phyloP scores from a whole-genome alignment of 2,329 filamentous ascomycete species.

The Thermothelomyces thermophilus region DNA sequence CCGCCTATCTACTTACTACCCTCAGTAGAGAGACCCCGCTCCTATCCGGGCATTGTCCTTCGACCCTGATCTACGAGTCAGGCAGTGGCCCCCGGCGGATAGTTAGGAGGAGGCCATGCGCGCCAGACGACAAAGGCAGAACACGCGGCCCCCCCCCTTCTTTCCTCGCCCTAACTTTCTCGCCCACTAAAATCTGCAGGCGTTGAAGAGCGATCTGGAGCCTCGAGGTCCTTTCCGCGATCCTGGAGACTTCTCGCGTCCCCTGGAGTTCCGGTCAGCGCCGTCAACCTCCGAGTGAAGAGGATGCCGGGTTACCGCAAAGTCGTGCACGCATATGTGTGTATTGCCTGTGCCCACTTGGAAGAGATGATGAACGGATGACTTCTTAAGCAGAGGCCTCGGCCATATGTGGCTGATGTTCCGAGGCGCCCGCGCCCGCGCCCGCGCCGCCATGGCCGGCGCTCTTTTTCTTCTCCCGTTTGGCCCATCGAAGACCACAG shows the following conservation, averaged over 20 bases:
- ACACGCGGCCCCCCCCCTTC: too few relatives aligned
- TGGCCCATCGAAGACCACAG: conserved; percentile 70
- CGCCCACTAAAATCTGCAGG: background rate
- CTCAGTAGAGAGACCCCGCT: background rate
- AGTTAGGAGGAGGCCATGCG: too few relatives aligned
- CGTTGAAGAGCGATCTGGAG: too few relatives aligned
- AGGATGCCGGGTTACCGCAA: background rate
- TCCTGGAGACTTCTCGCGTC: background rate
- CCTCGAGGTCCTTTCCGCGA: background rate
- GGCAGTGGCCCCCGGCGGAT: background rate
- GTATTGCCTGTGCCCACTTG: background rate
- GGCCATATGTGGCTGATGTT: background rate
- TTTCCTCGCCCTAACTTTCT: background rate
- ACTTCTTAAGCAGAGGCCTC: background rate
- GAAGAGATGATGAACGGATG: too few relatives aligned
- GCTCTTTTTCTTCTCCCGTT: conserved; percentile 71
- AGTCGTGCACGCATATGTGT: background rate
- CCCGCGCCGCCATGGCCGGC: background rate
- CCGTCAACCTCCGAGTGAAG: background rate
- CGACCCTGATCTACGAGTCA: background rate
- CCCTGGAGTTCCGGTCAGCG: background rate
- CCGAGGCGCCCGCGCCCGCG: background rate
- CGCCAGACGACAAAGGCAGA: too few relatives aligned
- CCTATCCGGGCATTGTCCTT: too few relatives aligned
- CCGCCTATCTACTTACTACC: background rate